Percentiles rank a stretch among this genome's conserved stretches.
phyloP scores from a whole-genome alignment of 768 basidiomycete genomes.

The Hysterangium stoloniferum region DNA sequence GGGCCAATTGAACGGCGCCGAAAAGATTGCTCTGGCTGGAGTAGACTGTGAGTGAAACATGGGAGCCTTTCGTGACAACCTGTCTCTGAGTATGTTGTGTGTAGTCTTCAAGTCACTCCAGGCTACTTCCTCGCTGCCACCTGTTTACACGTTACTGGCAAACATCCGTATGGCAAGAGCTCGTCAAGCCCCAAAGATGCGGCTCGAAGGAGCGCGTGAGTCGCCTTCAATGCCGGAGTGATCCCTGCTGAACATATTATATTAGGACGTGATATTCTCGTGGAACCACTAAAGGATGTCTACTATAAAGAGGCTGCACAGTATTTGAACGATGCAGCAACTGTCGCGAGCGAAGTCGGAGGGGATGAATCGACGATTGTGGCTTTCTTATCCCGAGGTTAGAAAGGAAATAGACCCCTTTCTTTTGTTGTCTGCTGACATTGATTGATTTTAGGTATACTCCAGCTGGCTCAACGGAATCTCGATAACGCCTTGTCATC shows the following conservation, averaged over 20 bases:
- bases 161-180: conserved; percentile 79
- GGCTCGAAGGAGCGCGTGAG: conserved; percentile 69
- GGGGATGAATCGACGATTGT: conserved; percentile 42
- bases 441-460: conserved; percentile 52
- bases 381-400: conserved; percentile 62
- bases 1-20: conserved; percentile 66
- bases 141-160: conserved; percentile 75
- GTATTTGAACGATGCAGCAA: conserved; percentile 52
- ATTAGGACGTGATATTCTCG: conserved; percentile 51
- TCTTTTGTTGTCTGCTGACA: background rate
- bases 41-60: conserved; percentile 25
- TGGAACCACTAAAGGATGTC: conserved; percentile 57
- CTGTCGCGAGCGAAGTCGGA: conserved; percentile 48
- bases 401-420: conserved; percentile 16
- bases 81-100: background rate
- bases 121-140: conserved; percentile 36
- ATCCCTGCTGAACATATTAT: background rate
- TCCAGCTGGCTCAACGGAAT: conserved; percentile 70
- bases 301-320: conserved; percentile 64
- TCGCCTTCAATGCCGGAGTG: conserved; percentile 13
- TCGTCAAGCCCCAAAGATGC: conserved; percentile 74
- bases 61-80: background rate
- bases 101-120: conserved; percentile 14
- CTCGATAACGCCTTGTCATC: conserved; percentile 77
- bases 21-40: conserved; percentile 60